phyloP scores from a whole-genome alignment of 2,329 filamentous ascomycete genomes.

The Tothia fuscella region DNA sequence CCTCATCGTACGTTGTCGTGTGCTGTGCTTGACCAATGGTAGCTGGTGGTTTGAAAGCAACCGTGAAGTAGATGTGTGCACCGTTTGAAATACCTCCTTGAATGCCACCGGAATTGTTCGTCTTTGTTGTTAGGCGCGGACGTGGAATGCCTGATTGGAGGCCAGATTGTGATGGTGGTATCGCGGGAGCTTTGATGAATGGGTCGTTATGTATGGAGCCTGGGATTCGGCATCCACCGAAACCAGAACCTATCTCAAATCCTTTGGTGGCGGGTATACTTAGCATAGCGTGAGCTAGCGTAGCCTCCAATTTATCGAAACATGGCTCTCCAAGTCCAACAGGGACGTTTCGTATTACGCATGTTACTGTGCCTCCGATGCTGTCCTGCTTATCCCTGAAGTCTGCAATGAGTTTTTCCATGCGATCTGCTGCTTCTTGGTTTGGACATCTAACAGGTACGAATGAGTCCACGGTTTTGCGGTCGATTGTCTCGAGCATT shows the following conservation, averaged over 20 bases:
- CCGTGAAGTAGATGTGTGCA: slow-evolving; percentile 84
- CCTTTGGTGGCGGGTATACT: slow-evolving; percentile 91
- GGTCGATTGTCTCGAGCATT: slow-evolving; percentile 59
- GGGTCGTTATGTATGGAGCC: slow-evolving; percentile 89
- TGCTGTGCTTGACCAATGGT: slow-evolving; percentile 84
- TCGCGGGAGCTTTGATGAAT: slow-evolving; percentile 41
- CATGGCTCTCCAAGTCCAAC: slow-evolving; percentile 81
- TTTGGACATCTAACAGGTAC: slow-evolving; percentile 83
- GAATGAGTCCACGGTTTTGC: slow-evolving; percentile 59
- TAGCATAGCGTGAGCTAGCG: slow-evolving; percentile 85
- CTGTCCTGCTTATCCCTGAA: slow-evolving; percentile 72
- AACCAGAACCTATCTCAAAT: slow-evolving; percentile 91
- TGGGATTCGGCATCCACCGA: slow-evolving; percentile 72
- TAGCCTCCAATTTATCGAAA: slow-evolving; percentile 92
- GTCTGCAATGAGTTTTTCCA: slow-evolving; percentile 68
- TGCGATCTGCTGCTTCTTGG: slow-evolving; percentile 42
- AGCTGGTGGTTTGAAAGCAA: slow-evolving; percentile 89
- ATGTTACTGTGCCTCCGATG: slow-evolving; percentile 91
- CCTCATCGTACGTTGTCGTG: slow-evolving; percentile 68
- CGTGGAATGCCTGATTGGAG: slow-evolving; percentile 19
- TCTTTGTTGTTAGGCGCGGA: slow-evolving; percentile 67
- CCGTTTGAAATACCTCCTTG: slow-evolving; percentile 95
- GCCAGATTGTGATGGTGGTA: slow-evolving; percentile 26
- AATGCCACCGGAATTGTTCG: slow-evolving; percentile 90
- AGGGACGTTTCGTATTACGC: slow-evolving; percentile 78